Conservation (phyloP, 768 basidiomycete genomes). For the Tricholoma bakamatsutake region DNA sequence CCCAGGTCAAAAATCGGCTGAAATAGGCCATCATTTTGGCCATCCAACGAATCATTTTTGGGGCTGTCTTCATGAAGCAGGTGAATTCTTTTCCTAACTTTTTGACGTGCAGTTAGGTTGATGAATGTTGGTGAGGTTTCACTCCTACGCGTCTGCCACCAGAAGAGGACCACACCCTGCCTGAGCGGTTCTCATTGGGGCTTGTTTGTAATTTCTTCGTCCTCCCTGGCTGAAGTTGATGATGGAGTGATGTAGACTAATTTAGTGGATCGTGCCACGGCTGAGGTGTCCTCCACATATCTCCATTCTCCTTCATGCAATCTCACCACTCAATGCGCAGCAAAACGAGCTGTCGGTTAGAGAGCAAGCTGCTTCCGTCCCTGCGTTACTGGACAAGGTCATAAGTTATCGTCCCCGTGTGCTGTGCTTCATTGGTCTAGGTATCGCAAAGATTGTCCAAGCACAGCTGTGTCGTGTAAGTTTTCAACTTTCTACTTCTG, state of each 20-base stretch:
- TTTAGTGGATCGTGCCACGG: constrained; percentile 63
- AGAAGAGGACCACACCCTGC: constrained; percentile 55
- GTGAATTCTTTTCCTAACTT: constrained; percentile 25
- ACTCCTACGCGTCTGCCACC: constrained; percentile 49
- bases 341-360: constrained; percentile 45
- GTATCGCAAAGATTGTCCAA: constrained; percentile 43
- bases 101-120: neutral
- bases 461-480: constrained; percentile 14
- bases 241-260: constrained; percentile 49
- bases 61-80: constrained; percentile 62
- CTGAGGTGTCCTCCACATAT: constrained; percentile 26
- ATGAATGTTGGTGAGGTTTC: constrained; percentile 39
- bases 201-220: constrained; percentile 41
- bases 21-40: constrained; percentile 72
- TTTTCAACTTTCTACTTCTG: neutral
- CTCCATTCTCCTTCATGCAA: neutral
- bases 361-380: constrained; percentile 53
- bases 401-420: constrained; percentile 50
- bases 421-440: constrained; percentile 75
- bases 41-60: constrained; percentile 82
- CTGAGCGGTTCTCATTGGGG: constrained; percentile 53
- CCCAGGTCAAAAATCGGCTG: constrained; percentile 63
- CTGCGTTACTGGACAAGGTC: constrained; percentile 56
- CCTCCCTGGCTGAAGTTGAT: neutral
- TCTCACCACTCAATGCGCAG: constrained; percentile 20